These are phyloP conservation scores for Anisodus acutangulus DNA, from an alignment of 257 asterid genomes.

Conservation along the genomic window DNA sequence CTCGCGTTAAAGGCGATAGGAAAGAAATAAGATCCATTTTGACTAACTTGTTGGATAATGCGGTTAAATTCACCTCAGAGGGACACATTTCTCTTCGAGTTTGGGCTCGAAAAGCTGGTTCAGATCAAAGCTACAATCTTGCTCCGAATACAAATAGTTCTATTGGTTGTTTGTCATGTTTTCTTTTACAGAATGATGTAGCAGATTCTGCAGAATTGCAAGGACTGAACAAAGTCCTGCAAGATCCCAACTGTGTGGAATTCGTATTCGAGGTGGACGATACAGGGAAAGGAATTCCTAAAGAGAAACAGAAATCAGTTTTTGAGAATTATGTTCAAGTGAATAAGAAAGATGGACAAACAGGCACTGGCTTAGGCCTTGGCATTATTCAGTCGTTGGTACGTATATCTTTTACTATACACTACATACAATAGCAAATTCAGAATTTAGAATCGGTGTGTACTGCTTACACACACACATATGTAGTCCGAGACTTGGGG, in stretches of 20 bases:
- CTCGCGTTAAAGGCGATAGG: conserved; percentile 61
- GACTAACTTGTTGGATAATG: conserved; percentile 66
- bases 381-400: conserved; percentile 86
- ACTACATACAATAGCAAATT: neutral
- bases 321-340: conserved; percentile 87
- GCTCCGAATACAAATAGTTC: conserved; percentile 34
- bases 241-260: conserved; percentile 53
- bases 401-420: neutral
- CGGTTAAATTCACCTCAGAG: conserved; percentile 72
- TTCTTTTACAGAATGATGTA: conserved; percentile 34
- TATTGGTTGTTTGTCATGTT: conserved; percentile 40
- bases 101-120: conserved; percentile 58
- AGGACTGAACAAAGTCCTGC: conserved; percentile 33
- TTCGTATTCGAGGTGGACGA: conserved; percentile 72
- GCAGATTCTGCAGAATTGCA: conserved; percentile 34
- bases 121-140: conserved; percentile 39
- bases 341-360: conserved; percentile 54
- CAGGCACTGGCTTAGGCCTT: conserved; percentile 85
- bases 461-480: neutral
- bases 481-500: too few species aligned
- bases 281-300: conserved; percentile 38
- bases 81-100: conserved; percentile 68
- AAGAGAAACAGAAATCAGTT: conserved; percentile 60
- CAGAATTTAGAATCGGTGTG: neutral
- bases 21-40: conserved; percentile 66